Conservation (phyloP, 768 basidiomycete genomes). For the Boletus subparvulus region DNA sequence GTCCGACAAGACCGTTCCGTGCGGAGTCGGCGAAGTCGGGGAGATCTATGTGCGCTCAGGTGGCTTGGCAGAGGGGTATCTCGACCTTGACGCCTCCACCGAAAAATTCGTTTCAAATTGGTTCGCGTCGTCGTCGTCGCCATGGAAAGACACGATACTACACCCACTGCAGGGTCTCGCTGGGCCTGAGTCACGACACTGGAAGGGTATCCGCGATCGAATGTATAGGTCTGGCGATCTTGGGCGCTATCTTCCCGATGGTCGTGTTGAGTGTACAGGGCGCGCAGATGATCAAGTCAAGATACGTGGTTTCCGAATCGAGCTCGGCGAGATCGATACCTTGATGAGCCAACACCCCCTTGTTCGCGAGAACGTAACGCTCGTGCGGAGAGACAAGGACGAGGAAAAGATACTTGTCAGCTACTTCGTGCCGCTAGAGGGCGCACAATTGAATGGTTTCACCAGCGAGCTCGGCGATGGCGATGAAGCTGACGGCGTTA, state of each 20-base stretch:
- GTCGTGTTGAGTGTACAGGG: conserved; percentile 94
- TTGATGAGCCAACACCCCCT: conserved; percentile 91
- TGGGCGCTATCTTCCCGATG: conserved; percentile 89
- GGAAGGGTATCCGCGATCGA: conserved; percentile 94
- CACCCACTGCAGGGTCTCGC: conserved; percentile 56
- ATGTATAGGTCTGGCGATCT: conserved; percentile 99
- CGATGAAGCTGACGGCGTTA: conserved; percentile 55
- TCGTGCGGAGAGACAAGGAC: conserved; percentile 95
- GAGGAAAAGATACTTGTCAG: conserved; percentile 98
- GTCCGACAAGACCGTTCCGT: conserved; percentile 76
- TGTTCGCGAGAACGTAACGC: conserved; percentile 96
- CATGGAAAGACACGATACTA: conserved; percentile 69
- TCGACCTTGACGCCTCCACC: conserved; percentile 74
- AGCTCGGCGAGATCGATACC: conserved; percentile 96
- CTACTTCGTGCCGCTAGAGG: conserved; percentile 91
- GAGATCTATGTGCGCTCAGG: conserved; percentile 98
- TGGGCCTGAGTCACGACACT: conserved; percentile 74
- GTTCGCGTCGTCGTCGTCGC: conserved; percentile 57
- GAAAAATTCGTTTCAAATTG: conserved; percentile 96
- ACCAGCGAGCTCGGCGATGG: conserved; percentile 60
- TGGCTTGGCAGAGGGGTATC: conserved; percentile 93
- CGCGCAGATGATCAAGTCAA: conserved; percentile 99
- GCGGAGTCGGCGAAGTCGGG: conserved; percentile 94
- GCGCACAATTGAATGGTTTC: conserved; percentile 62
- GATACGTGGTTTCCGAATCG: conserved; percentile 98